Evolutionary conservation across 331 rosid genomes (phyloP), one percentile per base, ranked within the genome.

Genomic region (Acacia concinna): DNA sequence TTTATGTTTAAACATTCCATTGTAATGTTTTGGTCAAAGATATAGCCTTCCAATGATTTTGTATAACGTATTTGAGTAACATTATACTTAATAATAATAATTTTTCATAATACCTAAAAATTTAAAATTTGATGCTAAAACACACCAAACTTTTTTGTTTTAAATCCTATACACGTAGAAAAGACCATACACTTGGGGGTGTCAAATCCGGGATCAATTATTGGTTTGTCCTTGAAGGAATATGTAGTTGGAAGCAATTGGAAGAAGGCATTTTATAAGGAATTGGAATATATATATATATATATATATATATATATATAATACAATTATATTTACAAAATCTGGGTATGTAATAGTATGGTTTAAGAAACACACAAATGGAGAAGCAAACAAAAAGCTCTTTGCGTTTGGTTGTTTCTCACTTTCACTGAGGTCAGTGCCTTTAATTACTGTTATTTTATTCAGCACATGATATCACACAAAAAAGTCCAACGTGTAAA

Each of bases 331-430:
- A 21, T 54, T 54, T 8, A 21, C 28, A 54, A 54, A 54, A 54
- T 54, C 21, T 54, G 62, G 62, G 62, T 8, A n/a, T n/a, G n/a
- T n/a, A 54, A n/a, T 6, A 27, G 81, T 84, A 83, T 82, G 78
- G 68, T 83, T 44, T 41, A 77, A 54, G 73, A 85, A 38, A 21
- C 62, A 21, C 62, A 20, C 12, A 52, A 74, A 40, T 84, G 11
- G 75, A 72, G 51, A 89, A 85, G 81, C 78, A 85, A 88, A 84
- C 89, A 81, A 87, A 85, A 87, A 49, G 17, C 74, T 82, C 89
- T 87, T 80, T 85, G 83, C 76, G 79, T 64, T 20, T n/a, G 78
- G 41, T 30, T 81, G 57, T 81, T 43, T 82, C 83, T 71, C 78
- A 59, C 80, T 34, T 28, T 14, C 40, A 52, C 77, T 76, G 13